Evolutionary conservation across 176 grass and related monocot species (phyloP), one percentile per base, ranked within the genome.

Genomic region (Oryza meyeriana): DNA sequence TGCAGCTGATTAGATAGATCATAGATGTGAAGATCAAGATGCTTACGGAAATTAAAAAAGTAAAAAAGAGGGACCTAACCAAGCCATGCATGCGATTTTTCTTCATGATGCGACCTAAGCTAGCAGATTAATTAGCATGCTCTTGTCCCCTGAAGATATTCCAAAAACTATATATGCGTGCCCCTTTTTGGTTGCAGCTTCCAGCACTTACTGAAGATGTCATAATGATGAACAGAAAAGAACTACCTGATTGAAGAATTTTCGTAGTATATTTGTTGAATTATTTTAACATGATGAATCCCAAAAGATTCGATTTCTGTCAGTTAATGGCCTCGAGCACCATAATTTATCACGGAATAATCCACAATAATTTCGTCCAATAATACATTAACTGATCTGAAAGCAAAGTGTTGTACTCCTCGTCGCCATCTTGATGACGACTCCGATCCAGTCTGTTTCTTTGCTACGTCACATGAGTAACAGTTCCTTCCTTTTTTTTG

Each of bases 391-490:
- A 76, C 63, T 75, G 69, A 32, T 84, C 55, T 28, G 66, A 86
- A 77, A 48, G 28, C 34, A 38, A 47, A 79, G 58, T 80, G 72
- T 30, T 66, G 18, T 72, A 59, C 39, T 81, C 31, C 71, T 71
- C 76, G 87, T 86, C 77, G 48, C 75, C 72, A 70, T 89, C 45
- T 76, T 24, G 85, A 79, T 71, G 72, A 48, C 70, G 77, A 38
- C 70, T 70, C 14, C 76, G 38, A 47, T 31, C 69, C 80, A 65
- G 85, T 94, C 89, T 78, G 30, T 71, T 40, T 82, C 80, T 32
- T 61, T 58, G 57, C 69, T 34, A 79, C 80, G 73, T 92, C 89
- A 92, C 92, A 81, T 28, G 87, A 87, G 81, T 76, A 87, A 89
- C 65, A 84, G 59, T 47, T 39, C 68, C 33, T 72, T 65, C 82